phyloP scores from a whole-genome alignment of 495 filamentous ascomycete species.

The Penicillium verhagenii region DNA sequence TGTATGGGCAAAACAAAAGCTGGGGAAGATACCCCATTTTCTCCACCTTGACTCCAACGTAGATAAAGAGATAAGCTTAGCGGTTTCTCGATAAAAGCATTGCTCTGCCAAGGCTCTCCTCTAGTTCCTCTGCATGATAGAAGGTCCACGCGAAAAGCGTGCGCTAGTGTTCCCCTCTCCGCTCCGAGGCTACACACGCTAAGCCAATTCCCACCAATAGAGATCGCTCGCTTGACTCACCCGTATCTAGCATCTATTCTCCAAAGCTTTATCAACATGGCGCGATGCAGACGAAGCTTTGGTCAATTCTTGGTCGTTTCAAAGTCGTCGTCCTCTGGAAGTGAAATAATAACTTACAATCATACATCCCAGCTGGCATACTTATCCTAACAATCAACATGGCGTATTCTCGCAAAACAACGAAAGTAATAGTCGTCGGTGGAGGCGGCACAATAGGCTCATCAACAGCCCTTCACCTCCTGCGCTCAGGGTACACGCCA shows the following conservation, averaged over 20 bases:
- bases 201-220: neutral
- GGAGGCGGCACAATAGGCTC: constrained; percentile 45
- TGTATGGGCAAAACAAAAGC: neutral
- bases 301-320: neutral
- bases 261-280: neutral
- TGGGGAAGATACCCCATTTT: neutral
- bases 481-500: constrained; percentile 39
- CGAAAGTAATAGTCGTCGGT: constrained; percentile 16
- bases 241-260: neutral
- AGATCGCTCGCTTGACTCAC: neutral
- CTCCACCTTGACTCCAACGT: neutral
- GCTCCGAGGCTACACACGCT: neutral
- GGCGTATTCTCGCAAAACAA: constrained; percentile 7
- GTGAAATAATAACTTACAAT: too few species aligned
- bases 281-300: neutral
- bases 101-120: neutral
- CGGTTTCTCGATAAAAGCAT: neutral
- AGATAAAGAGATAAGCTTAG: neutral
- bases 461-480: constrained; percentile 46
- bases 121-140: neutral
- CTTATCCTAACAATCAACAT: constrained; percentile 1
- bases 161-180: neutral
- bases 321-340: too few species aligned
- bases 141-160: constrained; percentile 1
- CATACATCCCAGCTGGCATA: too few species aligned